phyloP scores from a whole-genome alignment of 2,329 filamentous ascomycete species.

The Xylariaceae sp. region DNA sequence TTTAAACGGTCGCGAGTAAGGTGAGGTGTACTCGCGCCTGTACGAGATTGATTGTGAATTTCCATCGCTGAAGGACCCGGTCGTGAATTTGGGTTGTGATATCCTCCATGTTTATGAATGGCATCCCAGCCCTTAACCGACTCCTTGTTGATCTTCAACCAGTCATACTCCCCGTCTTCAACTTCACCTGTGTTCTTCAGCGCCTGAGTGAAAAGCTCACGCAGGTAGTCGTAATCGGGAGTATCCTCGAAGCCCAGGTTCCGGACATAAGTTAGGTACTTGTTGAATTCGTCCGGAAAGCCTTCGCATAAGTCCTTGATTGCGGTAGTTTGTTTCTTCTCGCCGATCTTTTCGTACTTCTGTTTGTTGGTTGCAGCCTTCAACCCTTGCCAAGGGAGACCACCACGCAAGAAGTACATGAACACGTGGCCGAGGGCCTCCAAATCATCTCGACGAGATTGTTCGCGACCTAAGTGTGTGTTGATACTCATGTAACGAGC shows the following conservation, averaged over 20 bases:
- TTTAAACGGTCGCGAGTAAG: slow-evolving; percentile 90
- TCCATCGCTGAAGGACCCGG: slow-evolving; percentile 86
- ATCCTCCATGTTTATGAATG: slow-evolving; percentile 69
- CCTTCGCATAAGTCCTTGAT: slow-evolving; percentile 97
- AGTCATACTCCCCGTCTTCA: slow-evolving; percentile 98
- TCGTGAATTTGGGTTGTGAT: slow-evolving; percentile 78
- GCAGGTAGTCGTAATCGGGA: slow-evolving; percentile 96
- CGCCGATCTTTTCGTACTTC: slow-evolving; percentile 99
- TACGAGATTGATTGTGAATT: slow-evolving; percentile 74
- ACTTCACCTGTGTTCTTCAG: slow-evolving; percentile 93
- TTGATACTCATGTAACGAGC: slow-evolving; percentile 99
- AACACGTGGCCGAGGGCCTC: slow-evolving; percentile 83
- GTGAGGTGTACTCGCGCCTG: slow-evolving; percentile 69
- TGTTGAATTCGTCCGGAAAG: slow-evolving; percentile 96
- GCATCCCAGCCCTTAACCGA: slow-evolving; percentile 89
- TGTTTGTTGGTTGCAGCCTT: slow-evolving; percentile 85
- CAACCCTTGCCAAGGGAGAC: slow-evolving; percentile 73
- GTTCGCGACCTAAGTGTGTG: slow-evolving; percentile 94
- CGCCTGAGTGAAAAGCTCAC: slow-evolving; percentile 94
- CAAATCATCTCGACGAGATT: slow-evolving; percentile 93
- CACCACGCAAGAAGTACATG: slow-evolving; percentile 76
- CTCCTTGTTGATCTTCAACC: slow-evolving; percentile 93
- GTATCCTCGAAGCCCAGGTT: slow-evolving; percentile 99
- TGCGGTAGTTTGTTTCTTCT: slow-evolving; percentile 98
- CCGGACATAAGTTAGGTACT: slow-evolving; percentile 95